phyloP scores from a whole-genome alignment of 441 rosid genomes.

The Biscutella laevigata region DNA sequence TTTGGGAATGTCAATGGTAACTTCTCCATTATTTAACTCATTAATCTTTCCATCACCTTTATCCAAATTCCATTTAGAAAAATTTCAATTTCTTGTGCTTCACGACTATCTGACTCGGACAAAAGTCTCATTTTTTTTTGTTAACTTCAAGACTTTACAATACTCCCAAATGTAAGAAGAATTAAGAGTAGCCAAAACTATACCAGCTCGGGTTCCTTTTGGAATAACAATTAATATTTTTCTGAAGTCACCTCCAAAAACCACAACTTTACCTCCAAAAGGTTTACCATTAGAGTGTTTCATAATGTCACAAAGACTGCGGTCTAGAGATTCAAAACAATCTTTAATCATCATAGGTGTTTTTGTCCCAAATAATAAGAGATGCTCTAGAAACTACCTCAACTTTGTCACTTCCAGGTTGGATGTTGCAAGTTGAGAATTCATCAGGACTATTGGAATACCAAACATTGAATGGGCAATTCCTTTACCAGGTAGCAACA shows the following conservation, averaged over 20 bases:
- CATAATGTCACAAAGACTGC: not conserved
- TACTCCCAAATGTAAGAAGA: not conserved
- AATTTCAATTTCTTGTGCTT: not conserved
- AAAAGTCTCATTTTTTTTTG: not conserved
- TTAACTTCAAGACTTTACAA: not conserved
- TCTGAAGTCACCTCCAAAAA: not conserved
- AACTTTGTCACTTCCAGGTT: too few species aligned
- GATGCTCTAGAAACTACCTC: too few species aligned
- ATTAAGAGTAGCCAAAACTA: not conserved
- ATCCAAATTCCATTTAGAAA: not conserved
- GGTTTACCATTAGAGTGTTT: not conserved
- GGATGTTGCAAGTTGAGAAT: too few species aligned
- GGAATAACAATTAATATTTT: not conserved
- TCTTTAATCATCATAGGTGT: not conserved
- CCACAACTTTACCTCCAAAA: not conserved
- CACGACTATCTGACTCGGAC: accelerated
- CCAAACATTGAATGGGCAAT: not conserved
- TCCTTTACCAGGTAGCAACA: not conserved
- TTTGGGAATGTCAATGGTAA: too few species aligned
- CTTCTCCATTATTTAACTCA: too few species aligned
- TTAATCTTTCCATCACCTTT: too few species aligned
- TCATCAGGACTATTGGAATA: not conserved
- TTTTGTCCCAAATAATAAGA: not conserved
- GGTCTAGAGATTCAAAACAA: not conserved
- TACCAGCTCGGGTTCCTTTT: not conserved